These are phyloP conservation scores for Quercus berberidifolia DNA, from an alignment of 306 rosid species.

Conservation along the genomic window DNA sequence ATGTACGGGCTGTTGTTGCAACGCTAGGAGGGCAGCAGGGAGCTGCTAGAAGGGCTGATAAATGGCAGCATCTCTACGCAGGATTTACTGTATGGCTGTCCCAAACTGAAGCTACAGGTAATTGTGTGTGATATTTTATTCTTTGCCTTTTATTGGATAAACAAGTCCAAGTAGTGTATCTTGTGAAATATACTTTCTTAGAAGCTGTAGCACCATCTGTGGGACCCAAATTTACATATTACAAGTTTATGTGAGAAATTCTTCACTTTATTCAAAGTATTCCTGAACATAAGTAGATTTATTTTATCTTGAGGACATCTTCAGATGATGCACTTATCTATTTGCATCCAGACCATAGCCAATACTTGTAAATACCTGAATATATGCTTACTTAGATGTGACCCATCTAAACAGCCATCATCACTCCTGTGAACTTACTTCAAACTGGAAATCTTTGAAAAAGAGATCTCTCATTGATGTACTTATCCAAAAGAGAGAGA, in stretches of 20 bases:
- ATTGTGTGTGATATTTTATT: constrained; percentile 13
- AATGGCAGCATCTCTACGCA: constrained; percentile 81
- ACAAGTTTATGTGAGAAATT: neutral
- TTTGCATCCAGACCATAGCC: neutral
- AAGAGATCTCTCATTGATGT: neutral
- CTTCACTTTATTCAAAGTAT: neutral
- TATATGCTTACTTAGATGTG: neutral
- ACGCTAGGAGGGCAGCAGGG: constrained; percentile 79
- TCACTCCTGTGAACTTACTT: neutral
- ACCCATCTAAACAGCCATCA: neutral
- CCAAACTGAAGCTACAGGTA: constrained; percentile 74
- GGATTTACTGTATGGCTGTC: constrained; percentile 93
- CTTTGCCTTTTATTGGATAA: neutral
- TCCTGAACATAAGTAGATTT: neutral
- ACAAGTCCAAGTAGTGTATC: neutral
- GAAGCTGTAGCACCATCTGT: neutral
- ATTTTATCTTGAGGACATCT: neutral
- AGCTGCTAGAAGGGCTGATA: constrained; percentile 56
- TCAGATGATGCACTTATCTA: neutral
- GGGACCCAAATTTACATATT: neutral
- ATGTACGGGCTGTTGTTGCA: constrained; percentile 70
- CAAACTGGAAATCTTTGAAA: neutral
- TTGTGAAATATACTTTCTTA: neutral
- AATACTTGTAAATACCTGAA: neutral
- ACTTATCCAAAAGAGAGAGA: no score